A percentile compares a stretch with the other conserved stretches of the same genome.
Evolutionary conservation across 1,284 basidiomycete species (phyloP).

Genomic region (Omphalotus olearius): DNA sequence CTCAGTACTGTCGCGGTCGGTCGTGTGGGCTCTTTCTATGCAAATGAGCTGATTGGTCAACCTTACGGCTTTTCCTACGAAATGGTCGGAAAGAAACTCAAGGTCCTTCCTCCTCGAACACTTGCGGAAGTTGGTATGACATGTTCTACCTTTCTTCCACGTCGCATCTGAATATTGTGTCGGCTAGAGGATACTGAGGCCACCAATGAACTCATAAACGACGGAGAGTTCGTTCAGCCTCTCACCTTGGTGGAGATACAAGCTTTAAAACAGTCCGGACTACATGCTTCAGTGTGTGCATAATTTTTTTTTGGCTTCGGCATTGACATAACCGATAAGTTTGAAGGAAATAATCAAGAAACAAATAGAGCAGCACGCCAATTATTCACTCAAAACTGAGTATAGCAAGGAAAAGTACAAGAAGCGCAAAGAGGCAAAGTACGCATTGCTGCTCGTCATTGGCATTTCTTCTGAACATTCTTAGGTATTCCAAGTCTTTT

Average conservation of each 20-base stretch:
- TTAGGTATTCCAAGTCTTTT: constrained; percentile 85
- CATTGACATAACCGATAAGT: constrained; percentile 1
- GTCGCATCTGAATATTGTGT: constrained; percentile 13
- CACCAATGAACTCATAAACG: constrained; percentile 86
- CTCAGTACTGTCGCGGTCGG: constrained; percentile 62
- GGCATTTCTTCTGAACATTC: constrained; percentile 11
- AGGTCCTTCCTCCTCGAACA: constrained; percentile 53
- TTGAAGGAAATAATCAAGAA: constrained; percentile 85
- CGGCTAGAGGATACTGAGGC: constrained; percentile 81
- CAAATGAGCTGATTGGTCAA: constrained; percentile 66
- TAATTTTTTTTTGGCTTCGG: constrained; percentile 2
- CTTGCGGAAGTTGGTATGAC: constrained; percentile 64
- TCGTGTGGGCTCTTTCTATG: constrained; percentile 70
- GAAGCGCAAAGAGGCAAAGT: constrained; percentile 95
- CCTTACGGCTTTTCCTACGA: constrained; percentile 79
- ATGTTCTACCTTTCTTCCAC: constrained; percentile 4
- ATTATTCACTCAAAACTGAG: constrained; percentile 90
- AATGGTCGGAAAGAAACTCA: constrained; percentile 64
- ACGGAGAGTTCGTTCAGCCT: constrained; percentile 74
- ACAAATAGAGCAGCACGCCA: constrained; percentile 89
- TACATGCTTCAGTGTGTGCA: constrained; percentile 61
- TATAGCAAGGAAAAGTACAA: constrained; percentile 97
- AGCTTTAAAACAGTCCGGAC: constrained; percentile 70
- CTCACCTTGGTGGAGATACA: constrained; percentile 80
- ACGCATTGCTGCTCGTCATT: constrained; percentile 21